Evolutionary conservation across 805 yeast species (phyloP), one percentile per base, ranked within the genome.

Genomic region (Candida hispaniensis): DNA sequence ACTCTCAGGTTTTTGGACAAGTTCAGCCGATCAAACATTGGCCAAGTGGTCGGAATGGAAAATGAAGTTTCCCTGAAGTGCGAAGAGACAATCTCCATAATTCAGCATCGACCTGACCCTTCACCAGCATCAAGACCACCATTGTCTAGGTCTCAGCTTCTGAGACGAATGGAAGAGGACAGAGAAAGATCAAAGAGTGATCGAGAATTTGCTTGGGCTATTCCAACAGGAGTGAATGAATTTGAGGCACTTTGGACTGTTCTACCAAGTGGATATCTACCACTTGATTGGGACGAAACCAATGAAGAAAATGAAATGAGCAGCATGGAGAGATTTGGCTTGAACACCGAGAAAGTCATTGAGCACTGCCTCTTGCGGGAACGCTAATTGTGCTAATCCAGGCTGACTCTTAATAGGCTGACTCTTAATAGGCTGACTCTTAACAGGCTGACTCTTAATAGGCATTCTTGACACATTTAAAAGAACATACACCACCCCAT

Each of bases 91-190:
- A 11, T 24, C 4, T 27, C 23, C 7, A 32, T 32, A 17, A 20
- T 32, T 5, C 18, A 17, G 4, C 16, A 12, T n/a, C 16, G 36
- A 32, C 6, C 10, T 13, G 14, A 16, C 10, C 36, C 28, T 5
- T 21, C 11, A 23, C 28, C 13, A 16, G 18, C 22, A 26, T 32
- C 28, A 24, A 32, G 9, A 27, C 24, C 18, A 27, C 36, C 13
- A 34, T 45, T 60, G 16, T 46, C 64, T 1, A 51, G 50, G 19
- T 66, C 72, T 29, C 82, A 77, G 45, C 73, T 80, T 11, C 52
- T 83, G 11, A 66, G 71, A 21, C 61, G 97, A 41, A 83, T 88
- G 76, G 96, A 88, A 52, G 86, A 78, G 43, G 97, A 88, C 52
- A 63, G 98, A 46, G 98, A 88, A 52, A 63, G 94, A 25, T 27